Conservation (phyloP, 2,329 filamentous ascomycete species). For the Amauroascus niger region DNA sequence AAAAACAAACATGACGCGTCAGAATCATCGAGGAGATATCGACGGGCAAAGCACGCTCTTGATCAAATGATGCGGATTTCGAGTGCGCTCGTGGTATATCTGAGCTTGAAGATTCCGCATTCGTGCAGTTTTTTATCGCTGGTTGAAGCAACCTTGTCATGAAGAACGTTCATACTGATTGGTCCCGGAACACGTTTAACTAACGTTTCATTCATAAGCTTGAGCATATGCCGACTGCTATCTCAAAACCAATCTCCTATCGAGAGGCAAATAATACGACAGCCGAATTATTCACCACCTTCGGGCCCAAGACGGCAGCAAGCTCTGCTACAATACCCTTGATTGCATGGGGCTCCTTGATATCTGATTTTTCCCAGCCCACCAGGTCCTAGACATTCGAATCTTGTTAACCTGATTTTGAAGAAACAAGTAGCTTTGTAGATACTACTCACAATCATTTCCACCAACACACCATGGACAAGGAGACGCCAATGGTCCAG, state of each 20-base stretch:
- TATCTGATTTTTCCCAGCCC: constrained; percentile 38
- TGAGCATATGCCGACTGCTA: background rate
- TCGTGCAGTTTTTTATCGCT: too few species aligned
- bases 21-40: too few species aligned
- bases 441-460: constrained; percentile 32
- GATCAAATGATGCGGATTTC: too few species aligned
- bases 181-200: too few species aligned
- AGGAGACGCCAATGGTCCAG: constrained; percentile 38
- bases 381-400: constrained; percentile 33
- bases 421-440: background rate
- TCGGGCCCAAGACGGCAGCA: constrained; percentile 37
- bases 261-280: constrained; percentile 28
- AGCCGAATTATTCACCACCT: constrained; percentile 34
- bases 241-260: background rate
- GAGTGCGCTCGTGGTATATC: too few species aligned
- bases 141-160: too few species aligned
- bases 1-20: background rate
- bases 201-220: background rate
- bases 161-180: too few species aligned
- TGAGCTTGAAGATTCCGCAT: too few species aligned
- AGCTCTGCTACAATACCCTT: constrained; percentile 42
- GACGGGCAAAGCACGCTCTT: too few species aligned
- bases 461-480: constrained; percentile 34
- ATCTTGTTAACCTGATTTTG: background rate
- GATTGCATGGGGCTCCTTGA: constrained; percentile 36